Percentiles rank a stretch among this genome's conserved stretches.
Evolutionary conservation across 1,139 yeast genomes (phyloP).

Genomic region (Saccharomyces hybrid): DNA sequence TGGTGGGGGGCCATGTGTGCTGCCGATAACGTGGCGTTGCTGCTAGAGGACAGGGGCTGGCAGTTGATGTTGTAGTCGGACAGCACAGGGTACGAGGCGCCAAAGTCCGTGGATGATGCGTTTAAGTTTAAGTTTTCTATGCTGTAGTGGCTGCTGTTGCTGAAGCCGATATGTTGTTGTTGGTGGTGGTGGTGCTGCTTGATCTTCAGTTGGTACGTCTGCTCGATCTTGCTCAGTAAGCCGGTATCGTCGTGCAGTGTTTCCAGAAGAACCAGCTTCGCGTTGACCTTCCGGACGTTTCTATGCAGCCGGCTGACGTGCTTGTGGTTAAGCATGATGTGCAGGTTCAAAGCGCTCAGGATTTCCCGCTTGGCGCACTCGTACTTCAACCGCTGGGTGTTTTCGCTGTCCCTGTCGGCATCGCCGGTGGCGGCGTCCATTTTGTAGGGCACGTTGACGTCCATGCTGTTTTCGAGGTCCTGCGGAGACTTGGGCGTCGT

Average conservation of each 20-base stretch:
- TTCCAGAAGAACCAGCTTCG: constrained; percentile 48
- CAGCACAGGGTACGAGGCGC: neutral
- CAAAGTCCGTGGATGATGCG: neutral
- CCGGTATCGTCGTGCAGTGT: constrained; percentile 45
- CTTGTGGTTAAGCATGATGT: constrained; percentile 61
- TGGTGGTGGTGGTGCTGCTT: neutral
- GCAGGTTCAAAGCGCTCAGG: constrained; percentile 49
- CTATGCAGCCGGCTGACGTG: constrained; percentile 52
- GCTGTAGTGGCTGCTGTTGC: neutral
- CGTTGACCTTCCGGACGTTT: constrained; percentile 59
- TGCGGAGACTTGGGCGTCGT: constrained; percentile 39
- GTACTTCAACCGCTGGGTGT: constrained; percentile 26
- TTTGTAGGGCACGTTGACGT: constrained; percentile 2
- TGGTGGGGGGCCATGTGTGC: constrained; percentile 14
- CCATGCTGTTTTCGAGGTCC: constrained; percentile 20
- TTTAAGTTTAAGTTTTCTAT: neutral
- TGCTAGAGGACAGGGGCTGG: constrained; percentile 10
- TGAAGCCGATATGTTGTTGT: neutral
- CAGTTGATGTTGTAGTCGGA: neutral
- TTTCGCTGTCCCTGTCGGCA: constrained; percentile 23
- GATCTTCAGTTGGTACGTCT: neutral
- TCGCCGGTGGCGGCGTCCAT: constrained; percentile 3
- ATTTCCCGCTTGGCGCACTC: constrained; percentile 30
- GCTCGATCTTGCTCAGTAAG: constrained; percentile 22
- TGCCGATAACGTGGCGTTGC: neutral